Evolutionary conservation across 805 yeast genomes (phyloP).

Genomic region (Kodamaea laetipori): DNA sequence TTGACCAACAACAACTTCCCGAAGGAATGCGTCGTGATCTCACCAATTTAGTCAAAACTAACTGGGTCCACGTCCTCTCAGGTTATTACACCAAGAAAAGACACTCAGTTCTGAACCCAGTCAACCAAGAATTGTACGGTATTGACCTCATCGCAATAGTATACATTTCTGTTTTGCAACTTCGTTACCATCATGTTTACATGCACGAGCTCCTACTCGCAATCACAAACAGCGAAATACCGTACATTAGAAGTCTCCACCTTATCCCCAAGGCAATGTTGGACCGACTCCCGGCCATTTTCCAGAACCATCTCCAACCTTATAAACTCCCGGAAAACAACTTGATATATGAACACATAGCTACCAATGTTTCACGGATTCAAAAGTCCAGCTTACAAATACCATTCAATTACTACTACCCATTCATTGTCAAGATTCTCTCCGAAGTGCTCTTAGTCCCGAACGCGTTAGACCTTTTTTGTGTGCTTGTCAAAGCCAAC

Average conservation of each 20-base stretch:
- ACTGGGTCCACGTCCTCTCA: slow-evolving; percentile 33
- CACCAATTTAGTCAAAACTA: slow-evolving; percentile 28
- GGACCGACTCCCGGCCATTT: slow-evolving; percentile 40
- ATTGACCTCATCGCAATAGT: slow-evolving; percentile 41
- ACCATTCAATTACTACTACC: slow-evolving; percentile 33
- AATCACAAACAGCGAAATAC: slow-evolving; percentile 47
- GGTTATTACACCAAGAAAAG: neutral
- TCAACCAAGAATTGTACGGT: slow-evolving; percentile 10
- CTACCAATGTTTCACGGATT: slow-evolving; percentile 15
- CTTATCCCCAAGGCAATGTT: slow-evolving; percentile 42
- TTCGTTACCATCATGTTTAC: slow-evolving; percentile 51
- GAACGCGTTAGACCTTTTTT: slow-evolving; percentile 50
- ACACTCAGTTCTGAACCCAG: neutral
- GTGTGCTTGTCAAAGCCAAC: slow-evolving; percentile 26
- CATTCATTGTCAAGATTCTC: slow-evolving; percentile 42
- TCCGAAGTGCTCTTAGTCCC: slow-evolving; percentile 48
- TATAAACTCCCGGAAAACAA: slow-evolving; percentile 39
- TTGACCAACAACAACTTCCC: slow-evolving; percentile 14
- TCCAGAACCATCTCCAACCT: slow-evolving; percentile 42
- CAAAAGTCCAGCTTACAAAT: slow-evolving; percentile 11
- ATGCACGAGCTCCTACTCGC: slow-evolving; percentile 48
- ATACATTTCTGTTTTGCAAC: slow-evolving; percentile 52
- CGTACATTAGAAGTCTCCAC: slow-evolving; percentile 46
- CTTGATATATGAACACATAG: slow-evolving; percentile 32
- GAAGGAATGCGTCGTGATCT: slow-evolving; percentile 16